Evolutionary conservation across 2,329 filamentous ascomycete species (phyloP).

Genomic region (Periconia sp.): DNA sequence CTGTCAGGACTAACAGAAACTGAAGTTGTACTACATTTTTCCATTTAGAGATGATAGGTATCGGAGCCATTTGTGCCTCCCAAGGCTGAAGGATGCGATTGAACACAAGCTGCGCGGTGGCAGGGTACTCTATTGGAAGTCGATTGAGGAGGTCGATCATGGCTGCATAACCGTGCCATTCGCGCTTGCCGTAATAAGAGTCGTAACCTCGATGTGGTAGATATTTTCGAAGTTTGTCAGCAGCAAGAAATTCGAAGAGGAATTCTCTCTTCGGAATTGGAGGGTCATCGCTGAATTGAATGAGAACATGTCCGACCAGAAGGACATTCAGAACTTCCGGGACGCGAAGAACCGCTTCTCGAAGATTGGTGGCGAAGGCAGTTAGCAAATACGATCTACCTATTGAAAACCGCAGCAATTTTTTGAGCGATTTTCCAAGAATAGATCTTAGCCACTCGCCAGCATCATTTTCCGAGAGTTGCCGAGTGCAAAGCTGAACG

Average conservation of each 20-base stretch:
- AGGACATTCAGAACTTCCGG: slow-evolving; percentile 40
- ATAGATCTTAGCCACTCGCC: slow-evolving; percentile 19
- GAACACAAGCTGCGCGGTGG: slow-evolving; percentile 36
- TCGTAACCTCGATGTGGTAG: slow-evolving; percentile 44
- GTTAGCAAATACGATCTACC: slow-evolving; percentile 44
- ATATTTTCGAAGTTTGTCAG: slow-evolving; percentile 37
- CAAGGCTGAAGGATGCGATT: slow-evolving; percentile 50
- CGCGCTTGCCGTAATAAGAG: slow-evolving; percentile 52
- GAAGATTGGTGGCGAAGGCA: slow-evolving; percentile 34
- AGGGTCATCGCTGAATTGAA: slow-evolving; percentile 48
- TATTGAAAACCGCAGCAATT: slow-evolving; percentile 37
- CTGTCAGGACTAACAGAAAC: slow-evolving; percentile 50
- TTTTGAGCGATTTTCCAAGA: slow-evolving; percentile 28
- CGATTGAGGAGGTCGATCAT: slow-evolving; percentile 53
- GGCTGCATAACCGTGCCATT: slow-evolving; percentile 52
- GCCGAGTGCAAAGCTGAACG: slow-evolving; percentile 23
- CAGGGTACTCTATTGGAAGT: slow-evolving; percentile 35
- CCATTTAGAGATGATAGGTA: slow-evolving; percentile 54
- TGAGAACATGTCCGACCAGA: slow-evolving; percentile 47
- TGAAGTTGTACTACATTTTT: slow-evolving; percentile 58
- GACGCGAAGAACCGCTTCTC: slow-evolving; percentile 33
- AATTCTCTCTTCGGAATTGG: slow-evolving; percentile 52
- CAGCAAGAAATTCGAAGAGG: slow-evolving; percentile 51
- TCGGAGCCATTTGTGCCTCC: slow-evolving; percentile 49
- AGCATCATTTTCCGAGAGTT: slow-evolving; percentile 1